Percentiles rank a stretch among this genome's conserved stretches.
Conservation (phyloP, 768 basidiomycete genomes). For the Auricularia cornea region DNA sequence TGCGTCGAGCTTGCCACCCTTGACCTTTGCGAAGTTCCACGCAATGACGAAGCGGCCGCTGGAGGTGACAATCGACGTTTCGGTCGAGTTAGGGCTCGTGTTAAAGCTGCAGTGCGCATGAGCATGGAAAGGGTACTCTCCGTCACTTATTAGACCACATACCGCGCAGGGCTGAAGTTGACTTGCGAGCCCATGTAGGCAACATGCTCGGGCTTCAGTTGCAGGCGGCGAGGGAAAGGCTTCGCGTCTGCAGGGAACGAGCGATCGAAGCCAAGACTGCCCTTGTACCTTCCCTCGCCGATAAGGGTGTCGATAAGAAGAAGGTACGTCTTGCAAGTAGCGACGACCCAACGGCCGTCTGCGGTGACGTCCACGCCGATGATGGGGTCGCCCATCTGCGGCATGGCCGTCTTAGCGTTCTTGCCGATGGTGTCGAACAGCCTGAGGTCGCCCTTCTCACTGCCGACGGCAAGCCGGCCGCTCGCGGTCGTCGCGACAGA, state of each 20-base stretch:
- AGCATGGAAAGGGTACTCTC: not conserved
- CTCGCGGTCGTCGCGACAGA: slow-evolving; percentile 79
- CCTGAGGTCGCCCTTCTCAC: slow-evolving; percentile 93
- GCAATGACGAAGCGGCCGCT: slow-evolving; percentile 88
- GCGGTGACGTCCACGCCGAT: slow-evolving; percentile 90
- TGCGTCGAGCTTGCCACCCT: slow-evolving; percentile 81
- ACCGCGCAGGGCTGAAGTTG: slow-evolving; percentile 91
- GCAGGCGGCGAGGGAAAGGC: slow-evolving; percentile 81
- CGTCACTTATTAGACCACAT: slow-evolving; percentile 3
- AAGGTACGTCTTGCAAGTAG: slow-evolving; percentile 90
- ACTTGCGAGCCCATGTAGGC: slow-evolving; percentile 88
- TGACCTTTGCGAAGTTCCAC: slow-evolving; percentile 96
- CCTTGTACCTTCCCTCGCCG: slow-evolving; percentile 79
- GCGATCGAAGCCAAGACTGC: slow-evolving; percentile 82
- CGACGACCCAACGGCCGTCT: slow-evolving; percentile 89
- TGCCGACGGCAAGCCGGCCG: slow-evolving; percentile 87
- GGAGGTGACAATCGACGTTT: slow-evolving; percentile 93
- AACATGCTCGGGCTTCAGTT: slow-evolving; percentile 84
- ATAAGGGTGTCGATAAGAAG: slow-evolving; percentile 93
- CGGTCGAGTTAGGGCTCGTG: slow-evolving; percentile 75
- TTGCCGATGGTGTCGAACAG: slow-evolving; percentile 95
- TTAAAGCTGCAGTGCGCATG: slow-evolving; percentile 61
- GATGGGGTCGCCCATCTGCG: slow-evolving; percentile 92
- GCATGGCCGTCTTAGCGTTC: slow-evolving; percentile 96
- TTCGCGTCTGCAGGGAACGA: slow-evolving; percentile 93